Percentiles rank a stretch among this genome's conserved stretches.
These are phyloP conservation scores for Daldinia vernicosa DNA, from an alignment of 495 filamentous ascomycete species.

Conservation along the genomic window DNA sequence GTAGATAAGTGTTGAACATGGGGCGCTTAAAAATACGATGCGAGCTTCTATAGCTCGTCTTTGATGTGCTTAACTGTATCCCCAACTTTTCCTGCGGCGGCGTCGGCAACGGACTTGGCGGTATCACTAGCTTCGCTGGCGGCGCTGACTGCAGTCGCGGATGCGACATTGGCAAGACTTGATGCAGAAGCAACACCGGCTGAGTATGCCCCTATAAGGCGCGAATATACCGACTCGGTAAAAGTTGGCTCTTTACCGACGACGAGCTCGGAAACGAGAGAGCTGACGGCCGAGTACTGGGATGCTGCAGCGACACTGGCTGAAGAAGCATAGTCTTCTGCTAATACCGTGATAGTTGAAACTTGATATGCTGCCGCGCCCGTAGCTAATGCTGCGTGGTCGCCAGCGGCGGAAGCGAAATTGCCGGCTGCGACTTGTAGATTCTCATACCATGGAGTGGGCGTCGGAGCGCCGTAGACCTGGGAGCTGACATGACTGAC, in stretches of 20 bases:
- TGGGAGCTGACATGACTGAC: constrained; percentile 73
- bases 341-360: constrained; percentile 60
- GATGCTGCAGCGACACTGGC: constrained; percentile 61
- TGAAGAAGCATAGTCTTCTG: constrained; percentile 63
- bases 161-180: constrained; percentile 50
- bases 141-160: constrained; percentile 49
- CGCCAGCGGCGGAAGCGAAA: constrained; percentile 37
- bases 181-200: constrained; percentile 47
- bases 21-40: not conserved
- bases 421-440: constrained; percentile 46
- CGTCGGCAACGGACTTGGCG: constrained; percentile 44
- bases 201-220: constrained; percentile 69
- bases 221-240: constrained; percentile 79
- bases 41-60: constrained; percentile 64
- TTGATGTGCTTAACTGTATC: constrained; percentile 55
- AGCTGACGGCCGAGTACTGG: constrained; percentile 75
- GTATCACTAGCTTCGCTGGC: constrained; percentile 47
- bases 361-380: constrained; percentile 43
- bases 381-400: constrained; percentile 44
- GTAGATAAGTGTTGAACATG: not conserved
- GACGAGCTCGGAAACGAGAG: constrained; percentile 79
- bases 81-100: constrained; percentile 61
- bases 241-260: constrained; percentile 81
- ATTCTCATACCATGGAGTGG: constrained; percentile 64
- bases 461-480: constrained; percentile 76